Evolutionary conservation across 495 filamentous ascomycete species (phyloP).

Genomic region (Penicillium waksmanii): DNA sequence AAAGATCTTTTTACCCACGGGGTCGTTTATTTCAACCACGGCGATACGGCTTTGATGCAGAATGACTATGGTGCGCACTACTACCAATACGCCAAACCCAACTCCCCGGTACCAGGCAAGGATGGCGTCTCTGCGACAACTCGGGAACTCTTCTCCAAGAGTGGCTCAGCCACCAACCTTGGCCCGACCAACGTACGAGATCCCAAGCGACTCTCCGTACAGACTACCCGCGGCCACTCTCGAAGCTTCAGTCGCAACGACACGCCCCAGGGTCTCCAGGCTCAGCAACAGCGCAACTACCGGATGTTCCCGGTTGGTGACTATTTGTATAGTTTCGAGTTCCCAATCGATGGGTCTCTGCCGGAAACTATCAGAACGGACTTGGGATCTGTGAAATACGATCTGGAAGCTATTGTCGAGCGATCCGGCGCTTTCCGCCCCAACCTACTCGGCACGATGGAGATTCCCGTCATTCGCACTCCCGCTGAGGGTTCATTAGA

Average conservation of each 20-base stretch:
- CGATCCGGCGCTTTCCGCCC: constrained; percentile 90
- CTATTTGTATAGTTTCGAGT: constrained; percentile 93
- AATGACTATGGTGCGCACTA: constrained; percentile 58
- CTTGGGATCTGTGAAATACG: constrained; percentile 85
- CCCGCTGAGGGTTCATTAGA: constrained; percentile 92
- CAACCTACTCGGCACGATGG: constrained; percentile 82
- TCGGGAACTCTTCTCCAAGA: constrained; percentile 46
- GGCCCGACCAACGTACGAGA: constrained; percentile 51
- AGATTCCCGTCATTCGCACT: constrained; percentile 84
- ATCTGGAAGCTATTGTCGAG: constrained; percentile 86
- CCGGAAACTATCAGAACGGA: constrained; percentile 92
- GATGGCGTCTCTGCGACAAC: constrained; percentile 45
- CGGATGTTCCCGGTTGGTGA: constrained; percentile 87
- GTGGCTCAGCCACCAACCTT: constrained; percentile 40
- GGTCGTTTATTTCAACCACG: constrained; percentile 53
- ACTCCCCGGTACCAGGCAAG: constrained; percentile 52
- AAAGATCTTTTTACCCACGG: constrained; percentile 57
- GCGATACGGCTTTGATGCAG: constrained; percentile 66
- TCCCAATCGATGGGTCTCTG: constrained; percentile 88
- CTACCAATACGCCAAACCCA: constrained; percentile 47
- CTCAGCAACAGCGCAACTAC: constrained; percentile 85
- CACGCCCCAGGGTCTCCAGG: constrained; percentile 53
- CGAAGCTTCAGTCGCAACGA: constrained; percentile 88
- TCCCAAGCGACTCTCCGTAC: constrained; percentile 71
- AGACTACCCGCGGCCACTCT: constrained; percentile 72